Evolutionary conservation across 1,284 basidiomycete genomes (phyloP).

Genomic region (Naganishia sp.): DNA sequence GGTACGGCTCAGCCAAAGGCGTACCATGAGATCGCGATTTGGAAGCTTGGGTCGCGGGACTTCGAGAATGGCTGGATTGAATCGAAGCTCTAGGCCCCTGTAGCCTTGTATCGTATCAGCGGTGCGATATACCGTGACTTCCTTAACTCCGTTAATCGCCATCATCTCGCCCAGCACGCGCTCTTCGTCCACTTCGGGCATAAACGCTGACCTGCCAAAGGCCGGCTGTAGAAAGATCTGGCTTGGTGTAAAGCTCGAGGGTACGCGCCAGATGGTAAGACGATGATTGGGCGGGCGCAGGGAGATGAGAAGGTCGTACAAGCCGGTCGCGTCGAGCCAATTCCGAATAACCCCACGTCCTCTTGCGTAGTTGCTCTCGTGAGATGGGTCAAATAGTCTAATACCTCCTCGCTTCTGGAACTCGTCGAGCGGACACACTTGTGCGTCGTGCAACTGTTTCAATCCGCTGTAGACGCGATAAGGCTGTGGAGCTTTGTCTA

Average conservation of each 20-base stretch:
- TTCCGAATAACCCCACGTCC: conserved; percentile 15
- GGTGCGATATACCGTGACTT: conserved; percentile 13
- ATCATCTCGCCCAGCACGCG: neutral
- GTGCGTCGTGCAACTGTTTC: conserved; percentile 4
- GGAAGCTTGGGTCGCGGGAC: conserved; percentile 21
- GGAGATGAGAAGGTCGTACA: conserved; percentile 17
- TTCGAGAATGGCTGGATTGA: conserved; percentile 26
- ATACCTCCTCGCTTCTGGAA: conserved; percentile 23
- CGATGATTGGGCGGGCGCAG: conserved; percentile 22
- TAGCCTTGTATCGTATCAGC: conserved; percentile 20
- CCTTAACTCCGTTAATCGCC: neutral
- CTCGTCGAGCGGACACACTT: conserved; percentile 6
- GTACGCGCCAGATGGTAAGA: conserved; percentile 25
- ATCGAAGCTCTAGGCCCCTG: conserved; percentile 23
- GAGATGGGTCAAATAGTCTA: conserved; percentile 18
- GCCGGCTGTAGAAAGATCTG: conserved; percentile 27
- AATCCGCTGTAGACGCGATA: conserved; percentile 18
- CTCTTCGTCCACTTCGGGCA: conserved; percentile 18
- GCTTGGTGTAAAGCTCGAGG: conserved; percentile 25
- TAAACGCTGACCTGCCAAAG: conserved; percentile 22
- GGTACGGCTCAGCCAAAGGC: conserved; percentile 21
- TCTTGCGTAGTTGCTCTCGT: conserved; percentile 20
- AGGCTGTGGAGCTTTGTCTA: neutral
- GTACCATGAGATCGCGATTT: conserved; percentile 25
- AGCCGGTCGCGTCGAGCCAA: conserved; percentile 15